Conservation (phyloP, 345 rosid species). For the Viola odorata region DNA sequence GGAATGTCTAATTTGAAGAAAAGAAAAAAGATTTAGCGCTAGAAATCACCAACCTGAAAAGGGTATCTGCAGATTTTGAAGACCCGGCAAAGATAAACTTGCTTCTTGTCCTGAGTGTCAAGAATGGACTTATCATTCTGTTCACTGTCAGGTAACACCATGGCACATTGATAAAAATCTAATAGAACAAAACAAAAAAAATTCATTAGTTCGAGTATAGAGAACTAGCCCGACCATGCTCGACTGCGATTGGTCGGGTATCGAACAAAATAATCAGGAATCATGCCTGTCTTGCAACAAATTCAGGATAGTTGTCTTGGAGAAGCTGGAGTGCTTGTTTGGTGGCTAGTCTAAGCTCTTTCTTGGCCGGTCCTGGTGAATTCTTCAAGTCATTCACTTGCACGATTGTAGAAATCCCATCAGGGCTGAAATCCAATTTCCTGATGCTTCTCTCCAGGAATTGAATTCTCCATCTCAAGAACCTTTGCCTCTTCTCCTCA, state of each 20-base stretch:
- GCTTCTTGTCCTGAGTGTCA: constrained; percentile 29
- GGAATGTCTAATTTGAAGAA: not conserved
- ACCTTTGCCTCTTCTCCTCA: constrained; percentile 22
- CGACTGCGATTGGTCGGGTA: not conserved
- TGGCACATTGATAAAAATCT: constrained; percentile 31
- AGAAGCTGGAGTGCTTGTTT: constrained; percentile 22
- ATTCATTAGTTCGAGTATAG: not conserved
- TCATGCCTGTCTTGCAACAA: constrained; percentile 27
- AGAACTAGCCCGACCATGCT: too few species aligned
- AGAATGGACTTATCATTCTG: constrained; percentile 28
- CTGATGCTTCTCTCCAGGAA: constrained; percentile 22
- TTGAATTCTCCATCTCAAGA: constrained; percentile 30
- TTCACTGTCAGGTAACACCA: constrained; percentile 30
- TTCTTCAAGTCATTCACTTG: constrained; percentile 30
- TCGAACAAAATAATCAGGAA: not conserved
- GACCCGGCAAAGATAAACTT: constrained; percentile 25
- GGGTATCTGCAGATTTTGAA: constrained; percentile 26
- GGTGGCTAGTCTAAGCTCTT: constrained; percentile 26
- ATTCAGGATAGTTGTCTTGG: constrained; percentile 34
- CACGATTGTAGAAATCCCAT: constrained; percentile 22
- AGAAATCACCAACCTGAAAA: constrained; percentile 12
- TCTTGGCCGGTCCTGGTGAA: constrained; percentile 29
- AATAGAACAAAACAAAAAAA: not conserved
- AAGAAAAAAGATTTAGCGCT: not conserved
- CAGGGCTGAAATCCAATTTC: constrained; percentile 22